These are phyloP conservation scores for Fomitopsis betulina DNA, from an alignment of 1,284 basidiomycete genomes.

Conservation along the genomic window DNA sequence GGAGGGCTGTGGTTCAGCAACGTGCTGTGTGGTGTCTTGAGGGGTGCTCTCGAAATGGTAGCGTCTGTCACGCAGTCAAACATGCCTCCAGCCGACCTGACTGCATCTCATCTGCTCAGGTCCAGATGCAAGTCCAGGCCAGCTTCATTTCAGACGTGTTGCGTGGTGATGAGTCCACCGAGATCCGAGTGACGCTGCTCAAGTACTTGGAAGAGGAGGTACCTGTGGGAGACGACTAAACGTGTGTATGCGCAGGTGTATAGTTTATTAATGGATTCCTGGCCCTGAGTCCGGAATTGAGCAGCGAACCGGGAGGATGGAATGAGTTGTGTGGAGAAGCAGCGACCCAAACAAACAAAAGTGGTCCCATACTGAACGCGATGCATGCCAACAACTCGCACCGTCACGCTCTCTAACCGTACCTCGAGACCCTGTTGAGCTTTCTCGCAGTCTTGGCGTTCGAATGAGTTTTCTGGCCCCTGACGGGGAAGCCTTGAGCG, in stretches of 20 bases:
- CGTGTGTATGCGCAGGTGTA: conserved; percentile 15
- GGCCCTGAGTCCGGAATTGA: not conserved
- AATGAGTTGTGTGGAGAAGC: not conserved
- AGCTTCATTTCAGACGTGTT: conserved; percentile 89
- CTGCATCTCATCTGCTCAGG: conserved; percentile 44
- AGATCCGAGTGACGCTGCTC: conserved; percentile 86
- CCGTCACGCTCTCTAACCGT: conserved; percentile 14
- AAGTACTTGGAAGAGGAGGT: conserved; percentile 95
- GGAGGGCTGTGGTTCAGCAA: conserved; percentile 97
- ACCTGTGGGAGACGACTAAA: conserved; percentile 73
- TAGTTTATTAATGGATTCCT: conserved; percentile 9
- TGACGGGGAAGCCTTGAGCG: conserved; percentile 84
- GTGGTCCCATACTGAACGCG: not conserved
- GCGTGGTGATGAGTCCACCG: conserved; percentile 91
- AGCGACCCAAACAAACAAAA: not conserved
- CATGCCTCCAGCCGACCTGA: not conserved
- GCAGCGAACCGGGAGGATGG: not conserved
- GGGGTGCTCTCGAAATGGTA: conserved; percentile 97
- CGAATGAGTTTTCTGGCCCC: conserved; percentile 85
- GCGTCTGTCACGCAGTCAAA: not conserved
- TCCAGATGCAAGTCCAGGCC: conserved; percentile 94
- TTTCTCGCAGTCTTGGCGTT: conserved; percentile 85
- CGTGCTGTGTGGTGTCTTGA: conserved; percentile 88
- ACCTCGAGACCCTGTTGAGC: conserved; percentile 69
- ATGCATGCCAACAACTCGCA: not conserved